A percentile compares a stretch with the other conserved stretches of the same genome.
Evolutionary conservation across 352 stramenopile species (phyloP).

Genomic region (Aphanomyces invadans): DNA sequence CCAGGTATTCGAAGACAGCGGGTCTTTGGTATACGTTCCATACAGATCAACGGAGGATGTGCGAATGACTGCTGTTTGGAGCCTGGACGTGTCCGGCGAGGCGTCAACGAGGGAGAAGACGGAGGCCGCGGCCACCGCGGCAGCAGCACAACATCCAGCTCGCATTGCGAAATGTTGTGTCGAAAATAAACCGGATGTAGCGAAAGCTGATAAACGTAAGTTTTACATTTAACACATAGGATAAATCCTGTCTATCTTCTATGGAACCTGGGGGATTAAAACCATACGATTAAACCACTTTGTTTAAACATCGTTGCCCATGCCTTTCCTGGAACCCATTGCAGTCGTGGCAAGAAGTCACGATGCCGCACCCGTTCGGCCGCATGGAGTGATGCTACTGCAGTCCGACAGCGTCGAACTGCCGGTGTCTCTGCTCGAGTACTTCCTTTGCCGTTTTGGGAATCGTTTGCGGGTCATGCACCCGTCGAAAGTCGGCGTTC

Average conservation of each 20-base stretch:
- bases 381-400: background rate
- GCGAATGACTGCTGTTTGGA: conserved; percentile 7
- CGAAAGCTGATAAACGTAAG: background rate
- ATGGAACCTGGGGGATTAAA: too few relatives aligned
- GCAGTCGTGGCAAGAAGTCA: too few relatives aligned
- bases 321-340: too few relatives aligned
- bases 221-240: too few relatives aligned
- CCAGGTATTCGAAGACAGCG: background rate
- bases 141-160: background rate
- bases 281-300: background rate
- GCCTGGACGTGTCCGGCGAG: background rate
- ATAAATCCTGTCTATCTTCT: too few relatives aligned
- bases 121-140: background rate
- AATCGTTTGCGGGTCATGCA: conserved; percentile 63
- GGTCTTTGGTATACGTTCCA: conserved; percentile 18
- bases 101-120: background rate
- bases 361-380: too few relatives aligned
- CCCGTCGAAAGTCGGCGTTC: conserved; percentile 53
- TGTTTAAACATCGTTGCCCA: too few relatives aligned
- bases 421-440: conserved; percentile 23
- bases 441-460: conserved; percentile 62
- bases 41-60: conserved; percentile 1
- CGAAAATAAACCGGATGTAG: background rate
- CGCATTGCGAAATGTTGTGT: background rate
- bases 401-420: conserved; percentile 1